Conservation (phyloP, 345 rosid genomes). For the Hypericum perforatum region DNA sequence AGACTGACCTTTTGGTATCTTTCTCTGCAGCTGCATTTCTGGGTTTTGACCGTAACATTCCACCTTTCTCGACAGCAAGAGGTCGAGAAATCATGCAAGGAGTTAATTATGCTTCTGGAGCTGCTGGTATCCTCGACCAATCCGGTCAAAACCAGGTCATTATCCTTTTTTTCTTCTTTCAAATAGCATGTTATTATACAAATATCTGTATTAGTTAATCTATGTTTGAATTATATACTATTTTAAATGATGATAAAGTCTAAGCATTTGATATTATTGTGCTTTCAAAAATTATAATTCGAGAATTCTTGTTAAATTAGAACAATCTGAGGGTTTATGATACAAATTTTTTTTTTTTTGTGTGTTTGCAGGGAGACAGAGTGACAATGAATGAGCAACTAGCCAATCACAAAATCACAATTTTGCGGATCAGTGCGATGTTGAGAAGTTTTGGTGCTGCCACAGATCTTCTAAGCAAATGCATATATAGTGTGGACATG, state of each 20-base stretch:
- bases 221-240: too few relatives aligned
- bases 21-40: conserved; percentile 20
- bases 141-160: conserved; percentile 23
- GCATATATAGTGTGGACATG: conserved; percentile 10
- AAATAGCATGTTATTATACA: too few relatives aligned
- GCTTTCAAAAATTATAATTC: too few relatives aligned
- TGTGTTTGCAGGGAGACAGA: conserved; percentile 8
- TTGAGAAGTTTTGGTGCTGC: not conserved
- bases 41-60: conserved; percentile 26
- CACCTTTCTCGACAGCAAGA: conserved; percentile 21
- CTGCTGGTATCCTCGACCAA: conserved; percentile 38
- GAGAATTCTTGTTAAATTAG: too few relatives aligned
- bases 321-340: too few relatives aligned
- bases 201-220: too few relatives aligned
- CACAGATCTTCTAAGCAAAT: not conserved
- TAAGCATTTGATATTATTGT: too few relatives aligned
- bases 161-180: too few relatives aligned
- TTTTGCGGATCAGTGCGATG: not conserved
- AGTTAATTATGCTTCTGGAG: conserved; percentile 41
- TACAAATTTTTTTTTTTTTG: too few relatives aligned
- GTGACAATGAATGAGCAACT: conserved; percentile 4
- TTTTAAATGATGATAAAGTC: too few relatives aligned
- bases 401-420: not conserved
- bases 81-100: conserved; percentile 18
- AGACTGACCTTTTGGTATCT: not conserved